phyloP scores from a whole-genome alignment of 768 basidiomycete species.

The Hirschioporus abietinus region DNA sequence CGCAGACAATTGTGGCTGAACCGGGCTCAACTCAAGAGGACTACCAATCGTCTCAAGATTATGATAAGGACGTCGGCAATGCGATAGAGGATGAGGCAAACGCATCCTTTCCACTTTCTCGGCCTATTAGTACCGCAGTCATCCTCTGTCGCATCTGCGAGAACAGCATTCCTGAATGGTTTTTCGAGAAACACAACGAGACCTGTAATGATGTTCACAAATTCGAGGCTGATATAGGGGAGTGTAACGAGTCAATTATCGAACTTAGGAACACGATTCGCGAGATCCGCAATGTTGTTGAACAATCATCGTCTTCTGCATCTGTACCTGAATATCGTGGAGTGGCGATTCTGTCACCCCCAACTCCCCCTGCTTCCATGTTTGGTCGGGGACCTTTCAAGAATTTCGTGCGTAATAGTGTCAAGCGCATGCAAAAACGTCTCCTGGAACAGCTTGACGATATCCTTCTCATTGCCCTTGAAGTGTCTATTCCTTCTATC shows the following conservation, averaged over 20 bases:
- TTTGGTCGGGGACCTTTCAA: conserved; percentile 54
- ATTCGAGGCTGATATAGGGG: conserved; percentile 89
- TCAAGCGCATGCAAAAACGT: conserved; percentile 76
- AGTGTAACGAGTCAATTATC: conserved; percentile 87
- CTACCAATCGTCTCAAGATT: neutral
- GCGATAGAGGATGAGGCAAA: conserved; percentile 37
- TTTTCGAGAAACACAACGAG: conserved; percentile 99
- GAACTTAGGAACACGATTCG: conserved; percentile 86
- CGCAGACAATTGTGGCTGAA: conserved; percentile 7
- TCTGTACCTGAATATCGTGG: conserved; percentile 79
- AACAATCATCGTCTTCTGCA: conserved; percentile 58
- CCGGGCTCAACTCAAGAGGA: conserved; percentile 1
- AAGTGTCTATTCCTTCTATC: conserved; percentile 81
- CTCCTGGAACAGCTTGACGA: conserved; percentile 85
- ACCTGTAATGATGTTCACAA: conserved; percentile 96
- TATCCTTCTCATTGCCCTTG: conserved; percentile 69
- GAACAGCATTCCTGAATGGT: conserved; percentile 95
- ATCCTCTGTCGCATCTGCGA: conserved; percentile 98
- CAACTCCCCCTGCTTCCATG: conserved; percentile 62
- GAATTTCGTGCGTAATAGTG: conserved; percentile 70
- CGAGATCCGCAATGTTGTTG: conserved; percentile 67
- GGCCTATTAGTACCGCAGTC: conserved; percentile 73
- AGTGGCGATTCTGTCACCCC: conserved; percentile 74
- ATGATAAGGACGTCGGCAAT: neutral
- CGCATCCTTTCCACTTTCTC: conserved; percentile 70